These are phyloP conservation scores for Amorphotheca resinae DNA, from an alignment of 495 filamentous ascomycete species.

Conservation along the genomic window DNA sequence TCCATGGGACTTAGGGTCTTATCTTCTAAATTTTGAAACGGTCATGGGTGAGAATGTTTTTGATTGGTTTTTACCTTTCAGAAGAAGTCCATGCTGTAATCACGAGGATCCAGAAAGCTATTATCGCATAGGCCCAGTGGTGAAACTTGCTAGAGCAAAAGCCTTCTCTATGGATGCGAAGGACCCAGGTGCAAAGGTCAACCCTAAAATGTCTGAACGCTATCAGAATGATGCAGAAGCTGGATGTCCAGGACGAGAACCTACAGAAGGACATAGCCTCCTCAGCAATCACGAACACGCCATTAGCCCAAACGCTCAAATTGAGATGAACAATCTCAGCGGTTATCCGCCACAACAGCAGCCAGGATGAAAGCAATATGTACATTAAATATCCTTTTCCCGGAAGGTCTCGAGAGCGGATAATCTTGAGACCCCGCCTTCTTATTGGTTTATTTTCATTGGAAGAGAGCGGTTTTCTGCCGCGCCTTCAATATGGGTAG, in stretches of 20 bases:
- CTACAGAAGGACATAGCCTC: too few species aligned
- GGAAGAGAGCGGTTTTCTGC: too few species aligned
- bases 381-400: too few species aligned
- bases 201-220: neutral
- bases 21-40: constrained; percentile 53
- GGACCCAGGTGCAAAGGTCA: neutral
- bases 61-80: constrained; percentile 67
- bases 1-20: constrained; percentile 57
- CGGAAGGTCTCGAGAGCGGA: too few species aligned
- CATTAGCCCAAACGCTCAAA: neutral
- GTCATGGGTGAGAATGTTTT: constrained; percentile 57
- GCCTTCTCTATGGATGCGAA: constrained; percentile 20
- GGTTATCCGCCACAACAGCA: neutral
- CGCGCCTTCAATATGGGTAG: too few species aligned
- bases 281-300: too few species aligned
- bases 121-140: constrained; percentile 33
- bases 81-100: constrained; percentile 45
- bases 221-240: neutral
- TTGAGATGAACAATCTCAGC: neutral
- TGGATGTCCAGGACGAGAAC: neutral
- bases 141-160: constrained; percentile 25
- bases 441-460: too few species aligned
- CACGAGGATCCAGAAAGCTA: constrained; percentile 36
- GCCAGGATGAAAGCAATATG: too few species aligned
- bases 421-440: too few species aligned